Evolutionary conservation across 2,329 filamentous ascomycete species (phyloP).

Genomic region (Cucurbitaria berberidis): DNA sequence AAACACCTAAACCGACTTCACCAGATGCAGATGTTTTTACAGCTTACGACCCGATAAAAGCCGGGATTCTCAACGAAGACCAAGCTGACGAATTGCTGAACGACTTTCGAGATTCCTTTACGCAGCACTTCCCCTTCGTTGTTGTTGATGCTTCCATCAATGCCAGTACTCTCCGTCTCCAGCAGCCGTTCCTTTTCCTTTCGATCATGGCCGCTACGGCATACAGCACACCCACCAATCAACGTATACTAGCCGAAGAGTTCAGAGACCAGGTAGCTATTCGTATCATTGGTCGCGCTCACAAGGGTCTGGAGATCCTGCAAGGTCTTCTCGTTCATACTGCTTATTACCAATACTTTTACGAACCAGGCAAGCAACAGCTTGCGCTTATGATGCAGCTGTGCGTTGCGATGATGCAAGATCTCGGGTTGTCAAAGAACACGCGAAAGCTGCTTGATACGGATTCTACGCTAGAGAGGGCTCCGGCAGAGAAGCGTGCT

Average conservation of each 20-base stretch:
- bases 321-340: constrained; percentile 49
- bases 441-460: not conserved
- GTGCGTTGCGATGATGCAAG: constrained; percentile 45
- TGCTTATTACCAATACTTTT: constrained; percentile 47
- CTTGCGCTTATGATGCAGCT: constrained; percentile 44
- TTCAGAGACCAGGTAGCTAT: constrained; percentile 36
- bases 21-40: not conserved
- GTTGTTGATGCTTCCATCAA: not conserved
- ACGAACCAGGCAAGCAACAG: constrained; percentile 36
- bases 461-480: not conserved
- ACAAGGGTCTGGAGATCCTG: constrained; percentile 49
- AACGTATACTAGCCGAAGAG: constrained; percentile 33
- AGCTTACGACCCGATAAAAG: not conserved
- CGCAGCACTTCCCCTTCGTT: not conserved
- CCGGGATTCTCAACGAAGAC: not conserved
- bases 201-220: not conserved
- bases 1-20: not conserved
- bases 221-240: constrained; percentile 27
- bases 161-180: not conserved
- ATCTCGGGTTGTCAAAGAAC: constrained; percentile 34
- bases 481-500: constrained; percentile 15
- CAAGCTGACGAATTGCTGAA: not conserved
- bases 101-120: not conserved
- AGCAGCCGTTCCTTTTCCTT: not conserved
- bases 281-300: constrained; percentile 39